Evolutionary conservation across 768 basidiomycete species (phyloP).

Genomic region (Serendipita indica): DNA sequence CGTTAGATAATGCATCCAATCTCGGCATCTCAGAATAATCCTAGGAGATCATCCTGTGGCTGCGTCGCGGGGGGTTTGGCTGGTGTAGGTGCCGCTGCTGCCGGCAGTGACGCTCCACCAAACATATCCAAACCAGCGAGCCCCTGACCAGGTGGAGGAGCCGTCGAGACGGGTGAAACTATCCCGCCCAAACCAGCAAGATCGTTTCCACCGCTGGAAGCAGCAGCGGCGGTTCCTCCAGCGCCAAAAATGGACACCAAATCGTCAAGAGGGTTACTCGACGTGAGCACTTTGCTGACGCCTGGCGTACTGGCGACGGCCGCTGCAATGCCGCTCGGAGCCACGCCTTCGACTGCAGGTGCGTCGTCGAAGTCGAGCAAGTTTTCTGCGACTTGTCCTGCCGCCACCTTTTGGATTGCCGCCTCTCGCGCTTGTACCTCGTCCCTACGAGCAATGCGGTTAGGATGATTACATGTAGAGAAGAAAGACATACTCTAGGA

Average conservation of each 20-base stretch:
- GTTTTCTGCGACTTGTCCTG: slow-evolving; percentile 89
- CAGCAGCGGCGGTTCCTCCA: slow-evolving; percentile 18
- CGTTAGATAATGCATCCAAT: no score
- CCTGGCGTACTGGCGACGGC: slow-evolving; percentile 60
- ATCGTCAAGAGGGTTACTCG: slow-evolving; percentile 82
- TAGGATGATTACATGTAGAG: slow-evolving; percentile 3
- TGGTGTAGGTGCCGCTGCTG: not conserved
- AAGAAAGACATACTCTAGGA: slow-evolving; percentile 35
- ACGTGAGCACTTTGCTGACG: slow-evolving; percentile 57
- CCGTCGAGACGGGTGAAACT: slow-evolving; percentile 13
- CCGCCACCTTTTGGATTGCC: slow-evolving; percentile 67
- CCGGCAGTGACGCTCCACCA: not conserved
- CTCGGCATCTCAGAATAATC: no score
- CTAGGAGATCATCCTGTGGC: not conserved
- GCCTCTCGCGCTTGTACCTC: slow-evolving; percentile 64
- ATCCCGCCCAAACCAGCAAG: not conserved
- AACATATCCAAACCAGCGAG: slow-evolving; percentile 4
- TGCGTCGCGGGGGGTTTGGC: slow-evolving; percentile 14
- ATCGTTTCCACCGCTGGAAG: not conserved
- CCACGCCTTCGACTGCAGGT: slow-evolving; percentile 35
- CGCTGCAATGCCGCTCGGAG: slow-evolving; percentile 64
- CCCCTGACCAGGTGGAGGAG: not conserved
- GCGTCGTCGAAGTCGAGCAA: slow-evolving; percentile 84
- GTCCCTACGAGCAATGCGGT: slow-evolving; percentile 25
- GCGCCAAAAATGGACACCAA: slow-evolving; percentile 82